phyloP scores from a whole-genome alignment of 2,329 filamentous ascomycete genomes.

The Trichoderma polysporum region DNA sequence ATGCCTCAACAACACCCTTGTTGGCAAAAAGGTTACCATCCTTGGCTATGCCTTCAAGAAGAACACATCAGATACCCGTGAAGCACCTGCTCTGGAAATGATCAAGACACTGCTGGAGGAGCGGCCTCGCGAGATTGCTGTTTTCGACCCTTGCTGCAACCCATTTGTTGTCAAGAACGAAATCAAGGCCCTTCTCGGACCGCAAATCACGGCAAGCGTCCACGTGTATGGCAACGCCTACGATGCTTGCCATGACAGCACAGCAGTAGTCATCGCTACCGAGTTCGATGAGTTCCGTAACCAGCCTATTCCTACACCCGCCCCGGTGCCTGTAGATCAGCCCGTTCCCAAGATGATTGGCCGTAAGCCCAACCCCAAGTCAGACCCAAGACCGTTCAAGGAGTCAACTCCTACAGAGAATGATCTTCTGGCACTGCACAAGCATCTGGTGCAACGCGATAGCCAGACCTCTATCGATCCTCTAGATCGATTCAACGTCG shows the following conservation, averaged over 20 bases:
- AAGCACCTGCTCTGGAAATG: slow-evolving; percentile 67
- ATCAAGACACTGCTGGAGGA: slow-evolving; percentile 66
- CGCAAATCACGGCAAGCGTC: slow-evolving; percentile 43
- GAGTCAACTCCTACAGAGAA: slow-evolving; percentile 40
- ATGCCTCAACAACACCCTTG: slow-evolving; percentile 66
- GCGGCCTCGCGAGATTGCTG: slow-evolving; percentile 60
- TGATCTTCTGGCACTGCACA: slow-evolving; percentile 50
- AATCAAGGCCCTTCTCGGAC: slow-evolving; percentile 46
- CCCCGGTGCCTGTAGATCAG: slow-evolving; percentile 30
- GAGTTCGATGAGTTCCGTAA: slow-evolving; percentile 57
- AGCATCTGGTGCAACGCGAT: slow-evolving; percentile 42
- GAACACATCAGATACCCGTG: slow-evolving; percentile 72
- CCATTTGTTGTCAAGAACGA: slow-evolving; percentile 51
- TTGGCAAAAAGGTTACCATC: slow-evolving; percentile 68
- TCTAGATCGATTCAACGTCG: slow-evolving; percentile 44
- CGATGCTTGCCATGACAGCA: slow-evolving; percentile 48
- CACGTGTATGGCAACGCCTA: slow-evolving; percentile 50
- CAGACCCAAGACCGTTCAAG: slow-evolving; percentile 49
- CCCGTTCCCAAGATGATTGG: slow-evolving; percentile 34
- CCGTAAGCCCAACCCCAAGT: slow-evolving; percentile 41
- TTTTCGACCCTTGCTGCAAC: slow-evolving; percentile 67
- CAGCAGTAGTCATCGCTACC: slow-evolving; percentile 55
- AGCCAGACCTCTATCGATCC: slow-evolving; percentile 41
- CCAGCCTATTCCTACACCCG: slow-evolving; percentile 36
- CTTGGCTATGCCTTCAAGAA: slow-evolving; percentile 81